Evolutionary conservation across 1,284 basidiomycete genomes (phyloP).

Genomic region (Clitocybe nebularis): DNA sequence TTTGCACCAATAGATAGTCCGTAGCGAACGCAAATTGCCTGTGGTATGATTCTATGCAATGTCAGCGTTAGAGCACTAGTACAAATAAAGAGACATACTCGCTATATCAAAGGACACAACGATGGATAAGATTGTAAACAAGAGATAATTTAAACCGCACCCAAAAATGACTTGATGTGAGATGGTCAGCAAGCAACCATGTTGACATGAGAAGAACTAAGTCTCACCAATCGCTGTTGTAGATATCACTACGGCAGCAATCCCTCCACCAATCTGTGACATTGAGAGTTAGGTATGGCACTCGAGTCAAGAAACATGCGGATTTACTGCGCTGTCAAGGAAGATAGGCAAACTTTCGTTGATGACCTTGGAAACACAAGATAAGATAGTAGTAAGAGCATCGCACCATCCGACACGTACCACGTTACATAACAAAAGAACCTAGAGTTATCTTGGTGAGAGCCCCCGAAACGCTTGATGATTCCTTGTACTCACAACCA

Average conservation of each 20-base stretch:
- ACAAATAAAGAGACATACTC: conserved; percentile 47
- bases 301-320: background rate
- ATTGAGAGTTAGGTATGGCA: background rate
- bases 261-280: conserved; percentile 57
- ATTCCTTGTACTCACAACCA: conserved; percentile 77
- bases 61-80: background rate
- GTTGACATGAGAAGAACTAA: background rate
- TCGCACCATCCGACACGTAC: conserved; percentile 43
- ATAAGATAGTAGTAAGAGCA: too few species aligned
- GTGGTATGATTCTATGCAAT: conserved; percentile 76
- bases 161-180: conserved; percentile 69
- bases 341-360: conserved; percentile 95
- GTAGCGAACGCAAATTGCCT: conserved; percentile 86
- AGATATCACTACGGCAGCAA: conserved; percentile 81
- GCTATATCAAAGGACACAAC: conserved; percentile 12
- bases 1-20: conserved; percentile 86
- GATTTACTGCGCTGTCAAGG: conserved; percentile 78
- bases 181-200: background rate
- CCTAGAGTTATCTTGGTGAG: too few species aligned
- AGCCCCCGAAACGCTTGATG: too few species aligned
- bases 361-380: conserved; percentile 64
- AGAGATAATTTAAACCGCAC: conserved; percentile 36
- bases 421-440: conserved; percentile 81
- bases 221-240: conserved; percentile 76
- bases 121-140: background rate